Evolutionary conservation across 306 rosid species (phyloP), one percentile per base, ranked within the genome.

Genomic region (Cucurbita ficifolia): DNA sequence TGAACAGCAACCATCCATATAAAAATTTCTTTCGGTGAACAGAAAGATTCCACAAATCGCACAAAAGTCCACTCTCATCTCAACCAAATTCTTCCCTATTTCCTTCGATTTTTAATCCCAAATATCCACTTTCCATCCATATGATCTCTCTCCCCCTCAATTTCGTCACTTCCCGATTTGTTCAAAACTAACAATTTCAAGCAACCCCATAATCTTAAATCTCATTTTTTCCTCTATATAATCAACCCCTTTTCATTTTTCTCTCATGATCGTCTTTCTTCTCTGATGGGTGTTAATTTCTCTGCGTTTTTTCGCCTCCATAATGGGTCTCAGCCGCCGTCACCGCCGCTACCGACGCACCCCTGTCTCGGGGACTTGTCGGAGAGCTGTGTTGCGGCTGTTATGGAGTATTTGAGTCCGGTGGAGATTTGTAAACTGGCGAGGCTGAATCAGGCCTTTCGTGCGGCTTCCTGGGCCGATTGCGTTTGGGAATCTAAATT

Each of bases 401-500:
- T 91, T 72, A 73, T 94, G 65, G 80, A 73, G 0, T 81, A 85
- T 57, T 78, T 94, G 92, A 89, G 82, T n/a, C 97, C 99, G 8
- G 81, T 88, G 7, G 85, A 88, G 86, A 91, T 94, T 76, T 91
- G 97, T 72, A 80, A 77, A 51, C 78, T 94, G 62, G 92, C 96
- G 10, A 60, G 74, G 50, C 59, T 94, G 71, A 94, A 86, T 62
- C 91, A 92, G 74, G 84, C 97, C 18, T 94, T 94, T 53, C 96
- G 91, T 1, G 88, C 83, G 1, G 97, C 97, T 63, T 87, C 99
- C 2, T 80, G 81, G 82, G 95, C 99, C 0, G 96, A 94, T 85
- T 91, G 87, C 52, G 88, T 94, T 33, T 94, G 97, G 99, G 96
- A 94, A 42, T 88, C 97, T 12, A 94, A 94, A 72, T 80, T 94